Conservation (phyloP, 2,329 filamentous ascomycete genomes). For the Epichloe baconii region DNA sequence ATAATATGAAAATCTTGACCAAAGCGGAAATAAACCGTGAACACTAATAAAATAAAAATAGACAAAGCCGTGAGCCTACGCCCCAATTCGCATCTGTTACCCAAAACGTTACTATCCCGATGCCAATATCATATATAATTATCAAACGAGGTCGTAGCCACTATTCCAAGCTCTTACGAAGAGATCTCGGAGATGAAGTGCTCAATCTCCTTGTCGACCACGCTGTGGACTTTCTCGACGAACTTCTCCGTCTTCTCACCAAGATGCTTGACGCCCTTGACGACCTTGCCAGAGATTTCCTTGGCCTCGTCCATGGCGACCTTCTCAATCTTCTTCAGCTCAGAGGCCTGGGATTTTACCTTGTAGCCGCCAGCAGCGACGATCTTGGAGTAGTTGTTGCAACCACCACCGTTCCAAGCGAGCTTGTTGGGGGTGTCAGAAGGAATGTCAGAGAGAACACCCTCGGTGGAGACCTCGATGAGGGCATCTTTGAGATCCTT, state of each 20-base stretch:
- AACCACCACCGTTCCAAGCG: slow-evolving; percentile 97
- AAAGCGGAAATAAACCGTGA: slow-evolving; percentile 3
- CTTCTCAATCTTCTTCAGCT: slow-evolving; percentile 47
- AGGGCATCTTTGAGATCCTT: slow-evolving; percentile 87
- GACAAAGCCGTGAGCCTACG: slow-evolving; percentile 8
- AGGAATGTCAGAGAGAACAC: slow-evolving; percentile 69
- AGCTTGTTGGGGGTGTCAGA: slow-evolving; percentile 84
- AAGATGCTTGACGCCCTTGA: slow-evolving; percentile 38
- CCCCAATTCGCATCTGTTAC: slow-evolving; percentile 12
- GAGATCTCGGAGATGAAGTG: slow-evolving; percentile 43
- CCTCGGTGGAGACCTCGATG: slow-evolving; percentile 69
- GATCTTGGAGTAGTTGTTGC: slow-evolving; percentile 79
- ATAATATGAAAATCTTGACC: not conserved
- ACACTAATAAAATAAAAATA: slow-evolving; percentile 4
- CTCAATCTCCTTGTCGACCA: slow-evolving; percentile 48
- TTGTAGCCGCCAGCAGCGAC: slow-evolving; percentile 61
- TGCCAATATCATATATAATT: not conserved
- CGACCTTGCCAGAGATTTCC: slow-evolving; percentile 40
- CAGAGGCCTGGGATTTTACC: slow-evolving; percentile 29
- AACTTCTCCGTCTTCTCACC: slow-evolving; percentile 47
- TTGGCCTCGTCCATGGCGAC: slow-evolving; percentile 49
- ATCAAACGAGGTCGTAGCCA: not conserved
- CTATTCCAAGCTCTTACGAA: slow-evolving; percentile 16
- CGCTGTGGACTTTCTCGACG: slow-evolving; percentile 48
- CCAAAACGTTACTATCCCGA: slow-evolving; percentile 10